phyloP scores from a whole-genome alignment of 83 land plant species.

The Isoetes engelmannii region DNA sequence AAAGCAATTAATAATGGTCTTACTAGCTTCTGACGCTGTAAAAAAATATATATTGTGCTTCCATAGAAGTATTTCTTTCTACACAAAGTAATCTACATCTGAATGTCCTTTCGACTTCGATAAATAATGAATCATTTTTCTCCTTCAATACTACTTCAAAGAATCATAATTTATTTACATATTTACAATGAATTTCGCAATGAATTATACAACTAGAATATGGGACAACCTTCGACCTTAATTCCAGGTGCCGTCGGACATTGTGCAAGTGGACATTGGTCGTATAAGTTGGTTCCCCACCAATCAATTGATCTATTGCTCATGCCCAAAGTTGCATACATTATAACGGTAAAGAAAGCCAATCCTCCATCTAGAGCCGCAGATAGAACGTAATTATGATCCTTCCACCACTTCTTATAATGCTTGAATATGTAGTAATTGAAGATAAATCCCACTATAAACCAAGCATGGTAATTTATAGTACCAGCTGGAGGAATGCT shows the following conservation, averaged over 20 bases:
- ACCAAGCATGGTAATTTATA: neutral
- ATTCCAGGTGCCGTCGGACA: conserved; percentile 53
- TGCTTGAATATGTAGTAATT: neutral
- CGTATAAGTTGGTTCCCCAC: conserved; percentile 45
- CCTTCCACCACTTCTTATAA: neutral
- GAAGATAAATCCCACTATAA: neutral
- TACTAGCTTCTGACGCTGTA: no score
- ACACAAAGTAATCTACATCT: no score
- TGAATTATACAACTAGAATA: neutral
- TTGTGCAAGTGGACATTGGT: conserved; percentile 42
- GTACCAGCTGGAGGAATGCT: neutral
- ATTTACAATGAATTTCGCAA: no score
- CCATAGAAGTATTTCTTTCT: no score
- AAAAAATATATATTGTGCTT: no score
- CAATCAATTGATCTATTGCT: conserved; percentile 18
- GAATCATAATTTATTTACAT: no score
- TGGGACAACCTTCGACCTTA: conserved; percentile 38
- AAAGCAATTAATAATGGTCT: no score
- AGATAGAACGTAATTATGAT: no score
- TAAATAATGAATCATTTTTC: no score
- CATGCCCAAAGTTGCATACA: conserved; percentile 25
- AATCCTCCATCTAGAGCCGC: conserved; percentile 25
- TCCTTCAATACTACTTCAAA: no score
- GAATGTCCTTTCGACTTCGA: no score
- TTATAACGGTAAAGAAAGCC: conserved; percentile 40